A percentile compares a stretch with the other conserved stretches of the same genome.
Evolutionary conservation across 331 rosid species (phyloP).

Genomic region (Pyracantha coccinea): DNA sequence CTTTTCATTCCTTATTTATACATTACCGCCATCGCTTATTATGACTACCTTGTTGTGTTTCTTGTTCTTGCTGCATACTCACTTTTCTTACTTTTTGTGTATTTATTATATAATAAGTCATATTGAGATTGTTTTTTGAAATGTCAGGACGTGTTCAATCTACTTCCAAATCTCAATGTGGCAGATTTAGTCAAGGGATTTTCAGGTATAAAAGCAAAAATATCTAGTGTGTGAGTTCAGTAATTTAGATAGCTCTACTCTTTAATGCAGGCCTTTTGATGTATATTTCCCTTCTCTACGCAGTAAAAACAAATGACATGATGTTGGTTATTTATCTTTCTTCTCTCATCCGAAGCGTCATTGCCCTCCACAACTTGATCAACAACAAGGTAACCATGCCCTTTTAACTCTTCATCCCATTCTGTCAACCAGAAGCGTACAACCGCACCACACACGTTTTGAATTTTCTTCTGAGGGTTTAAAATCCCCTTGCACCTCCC

Average conservation of each 20-base stretch:
- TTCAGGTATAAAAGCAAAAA: constrained; percentile 25
- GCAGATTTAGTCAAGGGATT: constrained; percentile 48
- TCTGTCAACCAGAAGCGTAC: not conserved
- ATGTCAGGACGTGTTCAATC: constrained; percentile 52
- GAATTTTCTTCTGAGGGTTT: not conserved
- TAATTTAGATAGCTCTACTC: not conserved
- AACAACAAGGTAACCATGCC: constrained; percentile 59
- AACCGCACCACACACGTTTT: not conserved
- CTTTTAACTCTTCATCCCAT: not conserved
- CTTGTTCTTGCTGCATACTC: not conserved
- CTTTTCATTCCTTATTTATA: not conserved
- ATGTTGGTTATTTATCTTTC: constrained; percentile 82
- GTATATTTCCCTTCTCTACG: not conserved
- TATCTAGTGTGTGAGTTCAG: not conserved
- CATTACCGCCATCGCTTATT: rapidly evolving
- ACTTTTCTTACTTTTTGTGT: not conserved
- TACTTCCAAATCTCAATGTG: constrained; percentile 53
- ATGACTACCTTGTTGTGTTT: not conserved
- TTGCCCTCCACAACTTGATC: constrained; percentile 89
- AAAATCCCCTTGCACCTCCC: not conserved
- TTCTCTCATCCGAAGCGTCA: constrained; percentile 81
- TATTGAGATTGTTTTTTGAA: not conserved
- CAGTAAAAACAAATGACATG: constrained; percentile 86
- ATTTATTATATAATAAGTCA: not conserved
- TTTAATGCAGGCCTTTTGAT: not conserved